Evolutionary conservation across 1,139 yeast genomes (phyloP).

Genomic region (Scheffersomyces titani): DNA sequence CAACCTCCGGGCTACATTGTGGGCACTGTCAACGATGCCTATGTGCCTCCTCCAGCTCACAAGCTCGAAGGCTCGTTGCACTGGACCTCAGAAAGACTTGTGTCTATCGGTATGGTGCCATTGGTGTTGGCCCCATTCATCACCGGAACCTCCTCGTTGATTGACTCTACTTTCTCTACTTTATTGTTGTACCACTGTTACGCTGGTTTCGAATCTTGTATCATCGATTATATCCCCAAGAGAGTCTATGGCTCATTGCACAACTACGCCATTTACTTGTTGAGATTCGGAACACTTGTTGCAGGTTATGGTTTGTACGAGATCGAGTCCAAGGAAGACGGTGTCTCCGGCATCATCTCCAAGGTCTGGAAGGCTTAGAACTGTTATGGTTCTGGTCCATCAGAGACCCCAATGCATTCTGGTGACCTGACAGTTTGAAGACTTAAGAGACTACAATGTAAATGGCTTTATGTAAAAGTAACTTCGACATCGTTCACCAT

Average conservation of each 20-base stretch:
- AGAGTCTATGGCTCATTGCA: slow-evolving; percentile 74
- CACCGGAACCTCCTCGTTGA: slow-evolving; percentile 51
- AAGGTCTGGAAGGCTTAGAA: slow-evolving; percentile 42
- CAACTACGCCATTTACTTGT: slow-evolving; percentile 59
- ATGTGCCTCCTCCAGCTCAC: slow-evolving; percentile 55
- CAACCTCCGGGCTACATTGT: slow-evolving; percentile 78
- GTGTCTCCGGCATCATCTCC: slow-evolving; percentile 35
- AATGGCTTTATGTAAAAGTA: background rate
- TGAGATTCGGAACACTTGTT: slow-evolving; percentile 62
- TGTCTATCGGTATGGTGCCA: slow-evolving; percentile 64
- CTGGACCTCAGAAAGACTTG: slow-evolving; percentile 69
- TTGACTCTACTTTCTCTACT: slow-evolving; percentile 60
- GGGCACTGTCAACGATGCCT: slow-evolving; percentile 78
- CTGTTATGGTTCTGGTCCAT: background rate
- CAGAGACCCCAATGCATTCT: background rate
- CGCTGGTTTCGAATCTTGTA: slow-evolving; percentile 76
- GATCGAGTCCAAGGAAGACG: slow-evolving; percentile 62
- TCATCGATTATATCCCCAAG: slow-evolving; percentile 73
- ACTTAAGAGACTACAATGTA: background rate
- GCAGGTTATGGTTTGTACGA: slow-evolving; percentile 69
- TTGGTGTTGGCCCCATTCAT: slow-evolving; percentile 63
- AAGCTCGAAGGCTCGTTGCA: slow-evolving; percentile 67
- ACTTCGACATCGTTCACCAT: background rate
- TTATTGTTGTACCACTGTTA: slow-evolving; percentile 63
- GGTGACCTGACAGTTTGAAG: background rate